phyloP scores from a whole-genome alignment of 257 asterid genomes.

The Euphrasia confusa region DNA sequence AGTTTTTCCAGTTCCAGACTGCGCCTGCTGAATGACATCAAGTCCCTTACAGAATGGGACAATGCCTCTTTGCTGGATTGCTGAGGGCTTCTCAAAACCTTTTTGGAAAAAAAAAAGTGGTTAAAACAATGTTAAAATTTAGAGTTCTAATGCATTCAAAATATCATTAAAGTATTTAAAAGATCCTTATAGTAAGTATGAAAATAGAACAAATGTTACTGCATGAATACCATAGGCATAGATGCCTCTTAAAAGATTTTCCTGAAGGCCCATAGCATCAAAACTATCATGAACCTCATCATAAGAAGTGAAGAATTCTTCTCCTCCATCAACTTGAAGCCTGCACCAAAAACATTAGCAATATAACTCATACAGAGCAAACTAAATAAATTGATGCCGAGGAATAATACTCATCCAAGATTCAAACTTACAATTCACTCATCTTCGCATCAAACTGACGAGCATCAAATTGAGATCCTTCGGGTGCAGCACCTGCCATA shows the following conservation, averaged over 20 bases:
- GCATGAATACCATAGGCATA: constrained; percentile 49
- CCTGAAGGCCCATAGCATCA: constrained; percentile 53
- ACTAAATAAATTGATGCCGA: background rate
- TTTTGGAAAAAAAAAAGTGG: background rate
- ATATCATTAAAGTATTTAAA: background rate
- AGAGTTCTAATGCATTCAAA: background rate
- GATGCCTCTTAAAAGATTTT: constrained; percentile 59
- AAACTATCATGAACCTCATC: constrained; percentile 53
- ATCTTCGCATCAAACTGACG: constrained; percentile 59
- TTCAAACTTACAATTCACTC: constrained; percentile 50
- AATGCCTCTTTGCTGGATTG: constrained; percentile 88
- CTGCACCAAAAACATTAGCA: constrained; percentile 25
- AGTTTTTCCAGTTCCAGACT: constrained; percentile 58
- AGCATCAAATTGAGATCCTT: constrained; percentile 67
- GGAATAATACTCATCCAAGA: background rate
- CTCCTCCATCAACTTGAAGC: constrained; percentile 51
- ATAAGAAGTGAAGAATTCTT: constrained; percentile 49
- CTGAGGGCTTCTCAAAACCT: constrained; percentile 96
- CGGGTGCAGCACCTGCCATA: constrained; percentile 71
- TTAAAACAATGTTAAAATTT: background rate
- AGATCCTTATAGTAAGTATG: background rate
- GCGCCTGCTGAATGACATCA: constrained; percentile 48
- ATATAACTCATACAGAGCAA: background rate
- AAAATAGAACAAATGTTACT: background rate
- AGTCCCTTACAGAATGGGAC: constrained; percentile 69